A percentile compares a stretch with the other conserved stretches of the same genome.
These are phyloP conservation scores for Macrocystidia cucumis DNA, from an alignment of 1,284 basidiomycete species.

Conservation along the genomic window DNA sequence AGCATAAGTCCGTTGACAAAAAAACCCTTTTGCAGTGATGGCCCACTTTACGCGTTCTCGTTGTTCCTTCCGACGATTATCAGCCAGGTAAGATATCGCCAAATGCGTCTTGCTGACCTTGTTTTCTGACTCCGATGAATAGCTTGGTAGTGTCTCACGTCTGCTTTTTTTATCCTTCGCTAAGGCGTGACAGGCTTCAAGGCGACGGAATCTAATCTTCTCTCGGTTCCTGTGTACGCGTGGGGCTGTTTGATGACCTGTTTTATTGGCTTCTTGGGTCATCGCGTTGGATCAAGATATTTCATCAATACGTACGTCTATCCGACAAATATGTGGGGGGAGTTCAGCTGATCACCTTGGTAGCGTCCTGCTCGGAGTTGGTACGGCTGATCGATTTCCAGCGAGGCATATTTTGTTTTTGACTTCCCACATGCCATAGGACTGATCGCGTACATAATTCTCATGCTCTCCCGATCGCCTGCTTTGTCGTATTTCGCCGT, in stretches of 20 bases:
- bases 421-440: slow-evolving; percentile 20
- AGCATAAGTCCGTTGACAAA: slow-evolving; percentile 18
- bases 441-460: slow-evolving; percentile 51
- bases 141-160: slow-evolving; percentile 17
- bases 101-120: not conserved
- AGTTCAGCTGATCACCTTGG: slow-evolving; percentile 4
- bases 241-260: slow-evolving; percentile 60
- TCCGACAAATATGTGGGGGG: not conserved
- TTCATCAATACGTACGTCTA: slow-evolving; percentile 48
- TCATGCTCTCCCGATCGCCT: slow-evolving; percentile 49
- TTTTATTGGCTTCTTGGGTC: slow-evolving; percentile 46
- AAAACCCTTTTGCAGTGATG: slow-evolving; percentile 28
- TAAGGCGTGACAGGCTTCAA: slow-evolving; percentile 55
- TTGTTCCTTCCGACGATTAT: slow-evolving; percentile 65
- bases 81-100: slow-evolving; percentile 38
- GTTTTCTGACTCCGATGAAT: slow-evolving; percentile 1
- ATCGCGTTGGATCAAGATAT: slow-evolving; percentile 48
- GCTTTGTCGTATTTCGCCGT: slow-evolving; percentile 59
- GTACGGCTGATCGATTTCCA: slow-evolving; percentile 15
- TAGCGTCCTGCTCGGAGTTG: slow-evolving; percentile 33
- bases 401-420: not conserved
- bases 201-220: slow-evolving; percentile 62
- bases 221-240: slow-evolving; percentile 62
- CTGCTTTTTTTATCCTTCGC: slow-evolving; percentile 25
- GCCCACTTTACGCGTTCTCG: slow-evolving; percentile 64